Conservation (phyloP, 805 yeast species). For the Jamesozyma jinghongensis region DNA sequence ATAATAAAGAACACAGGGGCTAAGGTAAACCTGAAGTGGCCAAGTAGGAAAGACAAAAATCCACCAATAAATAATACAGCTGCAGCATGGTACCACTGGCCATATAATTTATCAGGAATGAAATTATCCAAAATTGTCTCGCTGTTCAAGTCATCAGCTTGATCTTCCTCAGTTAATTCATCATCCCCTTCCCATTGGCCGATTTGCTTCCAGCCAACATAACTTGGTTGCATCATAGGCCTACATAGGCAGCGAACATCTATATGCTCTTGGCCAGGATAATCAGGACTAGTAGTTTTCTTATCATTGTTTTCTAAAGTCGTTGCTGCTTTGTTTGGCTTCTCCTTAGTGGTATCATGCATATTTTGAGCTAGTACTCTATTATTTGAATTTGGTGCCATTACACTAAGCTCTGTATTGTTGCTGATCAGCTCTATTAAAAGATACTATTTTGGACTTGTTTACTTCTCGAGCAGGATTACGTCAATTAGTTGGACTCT, state of each 20-base stretch:
- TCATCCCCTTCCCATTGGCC: conserved; percentile 78
- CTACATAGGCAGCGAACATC: background rate
- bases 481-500: no score
- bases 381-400: no score
- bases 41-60: conserved; percentile 64
- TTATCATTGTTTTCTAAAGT: no score
- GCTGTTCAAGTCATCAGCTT: conserved; percentile 55
- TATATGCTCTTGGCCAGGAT: no score
- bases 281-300: no score
- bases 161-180: conserved; percentile 53
- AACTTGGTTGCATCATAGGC: conserved; percentile 41
- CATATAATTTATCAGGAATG: conserved; percentile 68
- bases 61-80: conserved; percentile 59
- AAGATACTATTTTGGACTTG: no score
- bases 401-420: no score
- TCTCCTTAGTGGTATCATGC: no score
- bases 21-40: conserved; percentile 63
- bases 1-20: conserved; percentile 72
- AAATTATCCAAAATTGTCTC: conserved; percentile 68
- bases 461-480: no score
- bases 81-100: conserved; percentile 94
- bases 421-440: no score
- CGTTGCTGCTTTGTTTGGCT: no score
- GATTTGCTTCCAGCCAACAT: conserved; percentile 88
- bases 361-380: no score